Evolutionary conservation across 352 stramenopile species (phyloP), one percentile per base, ranked within the genome.

Genomic region (Globisporangium parvum): DNA sequence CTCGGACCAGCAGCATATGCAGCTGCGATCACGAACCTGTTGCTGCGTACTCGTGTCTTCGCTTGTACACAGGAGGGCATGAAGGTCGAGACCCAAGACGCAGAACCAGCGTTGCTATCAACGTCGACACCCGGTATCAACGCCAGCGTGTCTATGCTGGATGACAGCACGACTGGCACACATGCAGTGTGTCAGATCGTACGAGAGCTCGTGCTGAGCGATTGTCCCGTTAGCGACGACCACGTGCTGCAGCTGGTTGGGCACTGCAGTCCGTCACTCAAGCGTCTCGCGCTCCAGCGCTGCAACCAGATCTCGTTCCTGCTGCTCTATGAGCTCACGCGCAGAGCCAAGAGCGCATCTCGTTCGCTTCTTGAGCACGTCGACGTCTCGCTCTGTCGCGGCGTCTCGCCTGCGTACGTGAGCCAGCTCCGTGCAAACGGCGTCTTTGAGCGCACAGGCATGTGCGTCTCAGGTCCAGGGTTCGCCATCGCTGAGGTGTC

Each of bases 381-480:
- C 2, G 63, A 77, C 39, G 26, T 80, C 3, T 77, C 68, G 60
- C 57, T 77, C 8, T 77, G 68, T 41, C 63, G 45, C 15, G 54
- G 62, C 3, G 60, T 77, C 20, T 69, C 60, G 0, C 68, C 60
- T 10, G 31, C 48, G 14, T 80, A 63, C 24, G 51, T 65, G 35
- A 21, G 20, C 14, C 67, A 75, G 20, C 49, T 75, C 6, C 33
- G 18, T 44, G 3, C 26, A 18, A 55, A 50, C 6, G 28, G 28
- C 11, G 44, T 21, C 8, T 47, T 52, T n/a, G 55, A 24, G 24
- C 23, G 51, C 24, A 46, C 40, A 35, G 49, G 53, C 9, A n/a
- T 75, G 15, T 6, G 53, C 2, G 63, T 75, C 41, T 39, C 6
- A 12, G 55, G 61, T 2, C 64, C 67, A 24, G 67, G 67, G 1